A percentile compares a stretch with the other conserved stretches of the same genome.
phyloP scores from a whole-genome alignment of 495 filamentous ascomycete species.

The Podospora fimiseda region DNA sequence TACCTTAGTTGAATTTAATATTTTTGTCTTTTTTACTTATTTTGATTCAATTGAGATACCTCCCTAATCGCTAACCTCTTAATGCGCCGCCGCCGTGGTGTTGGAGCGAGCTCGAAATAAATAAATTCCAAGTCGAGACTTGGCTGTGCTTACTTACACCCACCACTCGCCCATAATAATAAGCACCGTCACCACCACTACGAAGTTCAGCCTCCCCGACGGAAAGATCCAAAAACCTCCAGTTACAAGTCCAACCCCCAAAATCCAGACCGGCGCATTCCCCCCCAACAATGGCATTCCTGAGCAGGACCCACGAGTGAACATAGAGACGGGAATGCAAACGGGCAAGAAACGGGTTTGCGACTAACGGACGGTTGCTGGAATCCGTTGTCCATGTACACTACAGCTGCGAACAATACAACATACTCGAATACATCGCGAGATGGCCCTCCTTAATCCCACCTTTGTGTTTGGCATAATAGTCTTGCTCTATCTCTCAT shows the following conservation, averaged over 20 bases:
- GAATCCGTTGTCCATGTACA: slow-evolving; percentile 14
- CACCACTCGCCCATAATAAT: too few relatives aligned
- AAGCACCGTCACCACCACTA: too few relatives aligned
- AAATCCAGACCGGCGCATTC: slow-evolving; percentile 1
- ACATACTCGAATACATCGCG: slow-evolving; percentile 1
- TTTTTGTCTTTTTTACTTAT: background rate
- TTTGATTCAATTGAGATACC: background rate
- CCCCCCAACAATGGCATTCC: slow-evolving; percentile 15
- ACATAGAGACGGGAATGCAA: too few relatives aligned
- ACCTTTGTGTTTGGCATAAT: slow-evolving; percentile 79
- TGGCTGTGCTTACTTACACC: background rate
- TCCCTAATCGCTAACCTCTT: background rate
- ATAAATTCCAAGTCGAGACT: background rate
- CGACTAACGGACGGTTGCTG: slow-evolving; percentile 11
- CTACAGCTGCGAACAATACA: background rate
- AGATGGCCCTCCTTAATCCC: slow-evolving; percentile 51
- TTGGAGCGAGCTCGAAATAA: background rate
- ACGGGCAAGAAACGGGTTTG: slow-evolving; percentile 7
- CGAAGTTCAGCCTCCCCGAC: background rate
- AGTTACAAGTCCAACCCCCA: background rate
- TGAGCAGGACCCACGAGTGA: slow-evolving; percentile 17
- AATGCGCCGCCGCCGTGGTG: background rate
- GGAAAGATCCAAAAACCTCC: background rate
- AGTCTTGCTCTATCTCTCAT: slow-evolving; percentile 79
- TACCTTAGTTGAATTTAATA: background rate